Evolutionary conservation across 1,284 basidiomycete species (phyloP).

Genomic region (Cutaneotrichosporon sp.): DNA sequence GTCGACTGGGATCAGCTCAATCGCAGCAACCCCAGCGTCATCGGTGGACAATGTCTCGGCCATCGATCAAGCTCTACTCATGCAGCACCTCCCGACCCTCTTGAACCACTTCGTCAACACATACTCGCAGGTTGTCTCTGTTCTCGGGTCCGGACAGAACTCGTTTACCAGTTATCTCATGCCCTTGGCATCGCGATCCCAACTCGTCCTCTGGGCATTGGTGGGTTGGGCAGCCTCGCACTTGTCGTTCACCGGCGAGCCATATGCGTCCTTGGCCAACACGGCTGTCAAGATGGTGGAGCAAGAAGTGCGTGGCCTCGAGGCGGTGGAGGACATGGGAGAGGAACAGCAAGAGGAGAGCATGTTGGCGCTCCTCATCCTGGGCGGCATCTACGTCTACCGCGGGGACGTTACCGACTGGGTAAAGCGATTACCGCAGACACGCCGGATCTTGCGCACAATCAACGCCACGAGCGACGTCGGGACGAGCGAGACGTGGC

Average conservation of each 20-base stretch:
- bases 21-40: background rate
- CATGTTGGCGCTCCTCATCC: background rate
- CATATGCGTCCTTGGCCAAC: background rate
- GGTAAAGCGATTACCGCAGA: background rate
- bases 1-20: background rate
- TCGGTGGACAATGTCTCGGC: background rate
- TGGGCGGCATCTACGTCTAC: background rate
- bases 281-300: background rate
- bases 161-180: background rate
- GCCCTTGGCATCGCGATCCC: background rate
- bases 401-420: background rate
- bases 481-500: background rate
- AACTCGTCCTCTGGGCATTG: background rate
- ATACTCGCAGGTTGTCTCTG: background rate
- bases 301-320: background rate
- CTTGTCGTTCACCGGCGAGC: background rate
- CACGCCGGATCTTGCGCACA: background rate
- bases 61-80: background rate
- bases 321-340: background rate
- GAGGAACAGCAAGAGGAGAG: background rate
- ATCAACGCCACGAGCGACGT: background rate
- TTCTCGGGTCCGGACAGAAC: background rate
- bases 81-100: background rate
- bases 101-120: background rate
- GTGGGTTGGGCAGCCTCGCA: background rate